Base-by-base conservation (phyloP, 768 basidiomycete genomes). In the Polyporus arcularius region DNA sequence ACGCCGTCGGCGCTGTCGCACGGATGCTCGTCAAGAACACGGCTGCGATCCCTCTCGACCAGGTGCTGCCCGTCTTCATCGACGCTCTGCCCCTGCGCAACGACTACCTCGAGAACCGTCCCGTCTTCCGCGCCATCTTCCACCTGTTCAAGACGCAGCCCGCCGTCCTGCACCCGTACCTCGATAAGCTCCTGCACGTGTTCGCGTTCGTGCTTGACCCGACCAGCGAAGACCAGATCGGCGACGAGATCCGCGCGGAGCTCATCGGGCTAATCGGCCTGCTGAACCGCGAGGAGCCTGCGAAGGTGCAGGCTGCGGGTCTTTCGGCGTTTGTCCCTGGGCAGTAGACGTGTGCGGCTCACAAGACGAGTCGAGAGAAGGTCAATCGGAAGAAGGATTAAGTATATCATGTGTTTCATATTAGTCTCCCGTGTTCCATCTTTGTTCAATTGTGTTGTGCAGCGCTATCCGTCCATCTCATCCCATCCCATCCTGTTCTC, bases 1-100 rank as follows among this genome's bases (percentile, higher is more conserved):
- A 99, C 73, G 97, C 97, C n/a, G 85, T 89, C 8, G 97, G 97
- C 46, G 92, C 95, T 28, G 91, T 98, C 54, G 86, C 87, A 4
- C 88, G 97, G 15, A 82, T 98, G 72, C 89, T 98, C 70, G 72
- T 86, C 68, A 89, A 89, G 71, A 95, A 94, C 74, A 76, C 82
- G 4, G 71, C 78, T 12, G 93, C 88, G 14, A 75, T 98, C 16
- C 96, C 96, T 28, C 86, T 98, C 41, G 92, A 94, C 53, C 89
- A 94, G 74, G 94, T 97, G 53, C 83, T 98, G 11, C 94, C 94
- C 2, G 80, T 92, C 55, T 85, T 98, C 71, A 75, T 97, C 58
- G 80, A 77, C 28, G 87, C 90, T 35, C 82, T 99, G 10, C 97
- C 97, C 7, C 77, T 98, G 63, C 87, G 86, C 72, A 86, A 92